Evolutionary conservation across 2,329 filamentous ascomycete species (phyloP).

Genomic region (Fusarium papillatum): DNA sequence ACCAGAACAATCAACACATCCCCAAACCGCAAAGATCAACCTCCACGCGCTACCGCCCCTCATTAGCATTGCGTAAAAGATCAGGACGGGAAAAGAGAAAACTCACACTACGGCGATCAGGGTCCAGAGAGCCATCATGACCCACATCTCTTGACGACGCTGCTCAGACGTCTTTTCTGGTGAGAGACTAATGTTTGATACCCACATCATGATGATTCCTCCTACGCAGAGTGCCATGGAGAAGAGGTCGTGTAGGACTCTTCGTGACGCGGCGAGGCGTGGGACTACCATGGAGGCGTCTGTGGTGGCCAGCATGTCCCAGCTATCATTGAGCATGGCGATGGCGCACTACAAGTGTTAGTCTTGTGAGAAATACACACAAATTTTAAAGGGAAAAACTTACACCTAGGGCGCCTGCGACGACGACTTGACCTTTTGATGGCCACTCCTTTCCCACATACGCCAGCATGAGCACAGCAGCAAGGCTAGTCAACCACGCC

Average conservation of each 20-base stretch:
- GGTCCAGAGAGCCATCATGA: slow-evolving; percentile 39
- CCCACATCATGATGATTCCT: slow-evolving; percentile 50
- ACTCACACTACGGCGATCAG: slow-evolving; percentile 45
- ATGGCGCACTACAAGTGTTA: slow-evolving; percentile 43
- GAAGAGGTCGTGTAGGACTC: slow-evolving; percentile 50
- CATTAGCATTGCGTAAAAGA: neutral
- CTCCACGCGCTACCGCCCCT: slow-evolving; percentile 39
- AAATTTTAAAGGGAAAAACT: slow-evolving; percentile 22
- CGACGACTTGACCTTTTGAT: slow-evolving; percentile 43
- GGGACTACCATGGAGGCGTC: slow-evolving; percentile 44
- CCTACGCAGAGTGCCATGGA: slow-evolving; percentile 50
- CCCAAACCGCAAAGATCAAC: slow-evolving; percentile 46
- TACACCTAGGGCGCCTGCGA: slow-evolving; percentile 50
- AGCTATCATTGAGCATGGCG: slow-evolving; percentile 54
- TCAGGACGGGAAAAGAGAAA: neutral
- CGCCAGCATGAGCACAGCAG: slow-evolving; percentile 47
- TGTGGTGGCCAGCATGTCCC: slow-evolving; percentile 49
- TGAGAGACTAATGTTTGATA: slow-evolving; percentile 45
- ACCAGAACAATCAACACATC: slow-evolving; percentile 44
- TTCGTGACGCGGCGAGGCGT: slow-evolving; percentile 44
- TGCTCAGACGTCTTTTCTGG: slow-evolving; percentile 15
- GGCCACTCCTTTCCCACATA: slow-evolving; percentile 51
- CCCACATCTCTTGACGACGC: slow-evolving; percentile 30
- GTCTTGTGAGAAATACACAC: neutral
- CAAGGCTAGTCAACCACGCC: slow-evolving; percentile 50